These are phyloP conservation scores for Xanthoparmelia taractica DNA, from an alignment of 495 filamentous ascomycete genomes.

Conservation along the genomic window DNA sequence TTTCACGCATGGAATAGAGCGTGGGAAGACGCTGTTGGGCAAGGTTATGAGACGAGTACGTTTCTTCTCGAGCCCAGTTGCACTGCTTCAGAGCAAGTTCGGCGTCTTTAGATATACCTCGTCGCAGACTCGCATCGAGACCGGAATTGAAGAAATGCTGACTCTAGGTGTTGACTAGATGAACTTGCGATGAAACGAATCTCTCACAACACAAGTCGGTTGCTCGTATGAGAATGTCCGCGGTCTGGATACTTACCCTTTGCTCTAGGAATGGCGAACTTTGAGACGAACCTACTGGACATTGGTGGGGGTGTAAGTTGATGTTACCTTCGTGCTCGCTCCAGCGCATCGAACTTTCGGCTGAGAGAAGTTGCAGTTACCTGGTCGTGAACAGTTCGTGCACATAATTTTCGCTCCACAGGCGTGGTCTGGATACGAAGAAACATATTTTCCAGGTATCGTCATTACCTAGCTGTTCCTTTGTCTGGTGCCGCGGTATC, in stretches of 20 bases:
- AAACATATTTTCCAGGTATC: conserved; percentile 61
- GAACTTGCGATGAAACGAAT: conserved; percentile 54
- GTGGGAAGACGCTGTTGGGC: conserved; percentile 59
- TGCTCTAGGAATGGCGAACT: conserved; percentile 4
- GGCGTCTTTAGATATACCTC: neutral
- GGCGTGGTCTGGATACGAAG: conserved; percentile 67
- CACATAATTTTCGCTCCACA: conserved; percentile 85
- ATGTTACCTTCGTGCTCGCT: neutral
- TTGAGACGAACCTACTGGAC: conserved; percentile 52
- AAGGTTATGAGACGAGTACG: conserved; percentile 17
- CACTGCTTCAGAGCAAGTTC: neutral
- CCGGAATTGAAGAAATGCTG: neutral
- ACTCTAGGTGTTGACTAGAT: conserved; percentile 18
- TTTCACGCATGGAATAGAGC: conserved; percentile 67
- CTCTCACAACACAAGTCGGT: conserved; percentile 53
- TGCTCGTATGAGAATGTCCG: conserved; percentile 35
- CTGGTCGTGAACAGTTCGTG: conserved; percentile 87
- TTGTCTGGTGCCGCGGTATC: neutral
- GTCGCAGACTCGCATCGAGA: neutral
- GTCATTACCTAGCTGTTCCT: neutral
- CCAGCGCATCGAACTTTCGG: neutral
- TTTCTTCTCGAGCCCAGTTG: neutral
- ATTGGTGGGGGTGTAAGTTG: conserved; percentile 67
- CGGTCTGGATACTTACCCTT: neutral
- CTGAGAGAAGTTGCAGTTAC: conserved; percentile 46